phyloP scores from a whole-genome alignment of 2,329 filamentous ascomycete species.

The Paecilomyces variotii region DNA sequence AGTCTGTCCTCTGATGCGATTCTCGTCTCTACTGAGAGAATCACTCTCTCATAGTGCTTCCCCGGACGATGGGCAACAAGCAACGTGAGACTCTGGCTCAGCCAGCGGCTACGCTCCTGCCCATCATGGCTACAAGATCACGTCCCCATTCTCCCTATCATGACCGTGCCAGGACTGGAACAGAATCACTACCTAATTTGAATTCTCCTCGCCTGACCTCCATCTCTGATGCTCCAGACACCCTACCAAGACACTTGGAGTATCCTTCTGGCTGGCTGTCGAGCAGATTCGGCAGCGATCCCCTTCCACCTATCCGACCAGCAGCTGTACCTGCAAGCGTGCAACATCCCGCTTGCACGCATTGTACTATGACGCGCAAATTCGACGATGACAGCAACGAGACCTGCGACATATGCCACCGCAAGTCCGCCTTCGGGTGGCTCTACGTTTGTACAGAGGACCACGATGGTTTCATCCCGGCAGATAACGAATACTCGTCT shows the following conservation, averaged over 20 bases:
- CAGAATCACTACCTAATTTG: neutral
- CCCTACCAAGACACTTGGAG: neutral
- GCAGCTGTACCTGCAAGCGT: neutral
- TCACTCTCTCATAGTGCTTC: neutral
- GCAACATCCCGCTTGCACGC: conserved; percentile 48
- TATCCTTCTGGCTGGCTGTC: neutral
- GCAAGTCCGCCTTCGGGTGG: conserved; percentile 56
- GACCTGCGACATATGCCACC: conserved; percentile 52
- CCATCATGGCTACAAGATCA: neutral
- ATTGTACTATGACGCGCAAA: conserved; percentile 59
- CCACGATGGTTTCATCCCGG: conserved; percentile 37
- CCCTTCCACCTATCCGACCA: neutral
- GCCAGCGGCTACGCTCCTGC: neutral
- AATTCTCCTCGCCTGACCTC: neutral
- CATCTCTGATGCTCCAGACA: neutral
- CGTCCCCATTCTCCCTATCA: neutral
- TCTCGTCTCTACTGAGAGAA: neutral
- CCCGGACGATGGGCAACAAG: neutral
- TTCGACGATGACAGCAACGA: conserved; percentile 40
- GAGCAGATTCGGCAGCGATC: neutral
- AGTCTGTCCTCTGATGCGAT: neutral
- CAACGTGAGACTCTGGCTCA: neutral
- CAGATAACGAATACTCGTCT: conserved; percentile 22
- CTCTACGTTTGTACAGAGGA: conserved; percentile 68
- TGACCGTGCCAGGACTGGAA: neutral